Percentiles rank a stretch among this genome's conserved stretches.
Evolutionary conservation across 2,329 filamentous ascomycete species (phyloP).

Genomic region (Arthrobotrys sphaeroides): DNA sequence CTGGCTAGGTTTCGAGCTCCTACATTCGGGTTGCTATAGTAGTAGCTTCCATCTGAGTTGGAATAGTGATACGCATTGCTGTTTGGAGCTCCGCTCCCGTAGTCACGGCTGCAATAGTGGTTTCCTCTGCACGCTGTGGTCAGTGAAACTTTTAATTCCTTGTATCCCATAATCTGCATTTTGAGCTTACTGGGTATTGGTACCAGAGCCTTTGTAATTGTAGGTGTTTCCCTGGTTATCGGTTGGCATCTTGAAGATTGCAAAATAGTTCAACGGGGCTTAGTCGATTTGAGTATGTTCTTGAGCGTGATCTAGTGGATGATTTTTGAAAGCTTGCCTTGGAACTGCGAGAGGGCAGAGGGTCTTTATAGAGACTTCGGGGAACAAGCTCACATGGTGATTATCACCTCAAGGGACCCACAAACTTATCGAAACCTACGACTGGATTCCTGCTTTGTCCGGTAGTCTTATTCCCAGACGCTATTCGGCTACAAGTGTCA

Average conservation of each 20-base stretch:
- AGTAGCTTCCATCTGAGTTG: conserved; percentile 54
- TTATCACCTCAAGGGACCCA: too few relatives aligned
- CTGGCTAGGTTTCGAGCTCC: not conserved
- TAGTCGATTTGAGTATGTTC: too few relatives aligned
- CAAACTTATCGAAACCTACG: too few relatives aligned
- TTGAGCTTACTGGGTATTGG: conserved; percentile 40
- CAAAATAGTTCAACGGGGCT: too few relatives aligned
- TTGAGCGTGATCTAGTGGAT: too few relatives aligned
- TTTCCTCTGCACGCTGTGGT: conserved; percentile 45
- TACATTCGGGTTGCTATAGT: conserved; percentile 56
- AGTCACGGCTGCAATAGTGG: conserved; percentile 55
- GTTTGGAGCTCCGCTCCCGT: conserved; percentile 53
- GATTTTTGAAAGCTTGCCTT: too few relatives aligned
- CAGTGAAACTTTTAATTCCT: not conserved
- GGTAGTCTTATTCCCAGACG: too few relatives aligned
- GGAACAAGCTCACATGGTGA: too few relatives aligned
- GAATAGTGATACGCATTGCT: conserved; percentile 56
- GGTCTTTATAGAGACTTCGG: too few relatives aligned
- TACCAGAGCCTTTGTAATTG: conserved; percentile 45
- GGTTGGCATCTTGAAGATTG: conserved; percentile 51
- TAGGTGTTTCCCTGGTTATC: conserved; percentile 55
- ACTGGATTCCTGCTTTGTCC: too few relatives aligned
- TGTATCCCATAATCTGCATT: not conserved
- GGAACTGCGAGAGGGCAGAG: too few relatives aligned
- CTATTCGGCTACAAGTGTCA: too few relatives aligned